phyloP scores from a whole-genome alignment of 495 filamentous ascomycete genomes.

The Penicillium cataractarum region DNA sequence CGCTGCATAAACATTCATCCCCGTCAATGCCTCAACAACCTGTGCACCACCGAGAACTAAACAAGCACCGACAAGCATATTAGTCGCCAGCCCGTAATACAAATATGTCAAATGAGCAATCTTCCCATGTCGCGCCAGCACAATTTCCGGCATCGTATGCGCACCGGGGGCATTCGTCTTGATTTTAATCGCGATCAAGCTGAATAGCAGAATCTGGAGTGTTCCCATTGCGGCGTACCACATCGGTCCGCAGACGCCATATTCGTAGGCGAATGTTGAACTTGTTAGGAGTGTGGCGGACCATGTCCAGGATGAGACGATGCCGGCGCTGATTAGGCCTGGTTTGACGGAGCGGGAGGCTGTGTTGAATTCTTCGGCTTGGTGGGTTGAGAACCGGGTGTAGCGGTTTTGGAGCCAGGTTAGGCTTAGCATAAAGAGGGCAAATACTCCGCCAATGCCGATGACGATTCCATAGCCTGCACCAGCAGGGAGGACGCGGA shows the following conservation, averaged over 20 bases:
- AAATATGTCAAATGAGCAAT: conserved; percentile 44
- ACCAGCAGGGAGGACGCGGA: conserved; percentile 33
- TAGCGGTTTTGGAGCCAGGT: conserved; percentile 53
- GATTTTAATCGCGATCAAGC: conserved; percentile 38
- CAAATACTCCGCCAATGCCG: conserved; percentile 52
- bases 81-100: conserved; percentile 47
- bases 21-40: conserved; percentile 46
- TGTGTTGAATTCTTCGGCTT: conserved; percentile 55
- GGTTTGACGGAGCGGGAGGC: conserved; percentile 52
- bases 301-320: conserved; percentile 54
- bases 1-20: conserved; percentile 51
- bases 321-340: conserved; percentile 52
- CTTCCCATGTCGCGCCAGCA: conserved; percentile 40
- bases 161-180: conserved; percentile 44
- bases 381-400: conserved; percentile 48
- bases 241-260: conserved; percentile 53
- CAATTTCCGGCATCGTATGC: conserved; percentile 46
- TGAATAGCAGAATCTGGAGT: conserved; percentile 21
- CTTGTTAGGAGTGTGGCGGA: conserved; percentile 47
- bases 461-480: conserved; percentile 55
- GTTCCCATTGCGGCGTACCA: conserved; percentile 50
- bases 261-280: conserved; percentile 51
- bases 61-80: conserved; percentile 46
- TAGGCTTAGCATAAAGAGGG: conserved; percentile 46
- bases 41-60: conserved; percentile 45